These are phyloP conservation scores for Aspergillus cristatus DNA, from an alignment of 495 filamentous ascomycete genomes.

Conservation along the genomic window DNA sequence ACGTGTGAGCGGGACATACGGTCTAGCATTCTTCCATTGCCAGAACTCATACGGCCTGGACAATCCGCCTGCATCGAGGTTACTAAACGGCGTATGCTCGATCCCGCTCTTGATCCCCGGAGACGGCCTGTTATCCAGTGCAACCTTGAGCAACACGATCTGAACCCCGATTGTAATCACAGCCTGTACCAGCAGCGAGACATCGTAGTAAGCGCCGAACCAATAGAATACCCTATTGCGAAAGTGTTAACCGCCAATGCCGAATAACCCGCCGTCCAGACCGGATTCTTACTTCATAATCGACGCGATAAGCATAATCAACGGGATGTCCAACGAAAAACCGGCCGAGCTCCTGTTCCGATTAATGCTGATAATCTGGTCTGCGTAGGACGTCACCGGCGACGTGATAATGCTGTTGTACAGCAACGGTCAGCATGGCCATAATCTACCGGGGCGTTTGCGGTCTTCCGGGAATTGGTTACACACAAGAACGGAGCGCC, in stretches of 20 bases:
- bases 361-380: conserved; percentile 89
- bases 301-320: conserved; percentile 96
- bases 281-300: conserved; percentile 62
- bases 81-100: conserved; percentile 36
- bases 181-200: conserved; percentile 73
- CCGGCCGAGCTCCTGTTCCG: conserved; percentile 71
- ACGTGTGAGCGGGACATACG: too few species aligned
- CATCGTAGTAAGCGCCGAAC: conserved; percentile 78
- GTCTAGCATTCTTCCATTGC: conserved; percentile 78
- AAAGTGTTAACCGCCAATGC: conserved; percentile 4
- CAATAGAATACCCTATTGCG: conserved; percentile 86
- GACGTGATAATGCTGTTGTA: conserved; percentile 57
- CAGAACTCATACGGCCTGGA: conserved; percentile 82
- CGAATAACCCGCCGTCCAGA: not conserved
- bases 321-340: conserved; percentile 82
- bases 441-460: not conserved
- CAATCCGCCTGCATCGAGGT: conserved; percentile 13
- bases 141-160: conserved; percentile 74
- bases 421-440: conserved; percentile 11
- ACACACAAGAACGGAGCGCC: conserved; percentile 38
- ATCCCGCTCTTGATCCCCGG: conserved; percentile 46
- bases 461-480: not conserved
- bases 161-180: conserved; percentile 82
- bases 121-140: conserved; percentile 76
- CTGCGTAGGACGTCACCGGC: conserved; percentile 77